Evolutionary conservation across 31 red algal genomes (phyloP).

Genomic region (Odonthalia washingtoniensis): DNA sequence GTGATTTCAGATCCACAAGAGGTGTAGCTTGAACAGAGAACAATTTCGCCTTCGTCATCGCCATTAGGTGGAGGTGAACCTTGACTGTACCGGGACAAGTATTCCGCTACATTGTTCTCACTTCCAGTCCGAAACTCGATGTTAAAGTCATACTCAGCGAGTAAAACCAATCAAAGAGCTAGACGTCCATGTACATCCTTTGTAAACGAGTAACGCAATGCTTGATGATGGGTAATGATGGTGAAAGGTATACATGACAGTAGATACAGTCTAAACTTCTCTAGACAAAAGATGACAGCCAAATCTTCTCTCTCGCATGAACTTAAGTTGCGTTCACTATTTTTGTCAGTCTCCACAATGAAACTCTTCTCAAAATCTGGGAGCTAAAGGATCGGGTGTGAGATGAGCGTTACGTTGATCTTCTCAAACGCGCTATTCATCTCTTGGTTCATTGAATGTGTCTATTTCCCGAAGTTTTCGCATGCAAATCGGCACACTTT

Average conservation of each 20-base stretch:
- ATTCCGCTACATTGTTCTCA: constrained; percentile 16
- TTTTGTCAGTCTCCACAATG: not conserved
- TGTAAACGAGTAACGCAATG: constrained; percentile 28
- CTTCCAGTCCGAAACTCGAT: constrained; percentile 5
- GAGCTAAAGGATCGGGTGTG: too few relatives aligned
- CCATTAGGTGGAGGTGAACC: not conserved
- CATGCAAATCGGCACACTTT: too few relatives aligned
- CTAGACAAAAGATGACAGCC: not conserved
- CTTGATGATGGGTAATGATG: too few relatives aligned
- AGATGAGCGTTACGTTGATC: too few relatives aligned
- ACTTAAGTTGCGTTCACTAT: constrained; percentile 20
- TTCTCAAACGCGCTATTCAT: too few relatives aligned
- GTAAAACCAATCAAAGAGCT: constrained; percentile 30
- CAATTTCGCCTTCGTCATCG: too few relatives aligned
- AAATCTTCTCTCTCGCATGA: not conserved
- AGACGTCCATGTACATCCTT: constrained; percentile 37
- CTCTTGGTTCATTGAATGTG: too few relatives aligned
- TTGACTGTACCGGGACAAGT: too few relatives aligned
- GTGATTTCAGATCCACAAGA: constrained; percentile 12
- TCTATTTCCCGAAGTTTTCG: too few relatives aligned
- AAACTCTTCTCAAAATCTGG: too few relatives aligned
- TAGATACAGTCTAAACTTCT: too few relatives aligned
- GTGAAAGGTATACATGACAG: too few relatives aligned
- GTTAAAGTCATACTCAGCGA: constrained; percentile 30
- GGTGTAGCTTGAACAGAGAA: not conserved